phyloP scores from a whole-genome alignment of 768 basidiomycete species.

The Tylopilus sp. region DNA sequence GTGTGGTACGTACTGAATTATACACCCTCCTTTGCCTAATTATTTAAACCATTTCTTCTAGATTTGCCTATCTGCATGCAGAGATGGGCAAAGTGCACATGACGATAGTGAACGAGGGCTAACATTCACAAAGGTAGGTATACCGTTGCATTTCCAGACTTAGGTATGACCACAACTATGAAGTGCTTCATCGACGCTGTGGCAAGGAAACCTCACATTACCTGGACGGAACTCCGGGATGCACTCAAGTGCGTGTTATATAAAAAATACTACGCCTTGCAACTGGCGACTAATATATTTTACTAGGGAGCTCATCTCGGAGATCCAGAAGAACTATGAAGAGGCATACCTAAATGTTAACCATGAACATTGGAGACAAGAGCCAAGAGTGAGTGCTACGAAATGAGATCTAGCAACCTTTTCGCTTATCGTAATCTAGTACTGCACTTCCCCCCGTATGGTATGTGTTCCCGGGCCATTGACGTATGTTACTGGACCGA shows the following conservation, averaged over 20 bases:
- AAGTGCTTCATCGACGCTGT: constrained; percentile 21
- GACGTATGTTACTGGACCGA: background rate
- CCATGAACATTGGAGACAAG: constrained; percentile 9
- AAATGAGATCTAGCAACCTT: background rate
- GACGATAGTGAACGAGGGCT: constrained; percentile 16
- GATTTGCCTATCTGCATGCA: constrained; percentile 28
- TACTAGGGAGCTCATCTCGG: constrained; percentile 11
- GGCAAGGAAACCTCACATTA: constrained; percentile 5
- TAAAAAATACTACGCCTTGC: no score
- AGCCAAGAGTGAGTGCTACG: constrained; percentile 20
- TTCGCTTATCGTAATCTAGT: constrained; percentile 7
- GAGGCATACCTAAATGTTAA: background rate
- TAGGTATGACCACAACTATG: background rate
- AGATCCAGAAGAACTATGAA: constrained; percentile 14
- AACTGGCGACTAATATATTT: background rate
- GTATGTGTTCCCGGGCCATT: constrained; percentile 5
- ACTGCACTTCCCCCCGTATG: constrained; percentile 6
- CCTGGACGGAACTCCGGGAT: constrained; percentile 22
- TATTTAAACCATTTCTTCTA: background rate
- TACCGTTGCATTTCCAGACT: background rate
- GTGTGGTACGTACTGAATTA: constrained; percentile 13
- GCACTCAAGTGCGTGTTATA: constrained; percentile 14
- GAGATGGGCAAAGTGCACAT: constrained; percentile 22
- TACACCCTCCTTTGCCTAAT: background rate
- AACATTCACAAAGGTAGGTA: constrained; percentile 27